Evolutionary conservation across 495 filamentous ascomycete genomes (phyloP), one percentile per base, ranked within the genome.

Genomic region (Hypoxylon rickii): DNA sequence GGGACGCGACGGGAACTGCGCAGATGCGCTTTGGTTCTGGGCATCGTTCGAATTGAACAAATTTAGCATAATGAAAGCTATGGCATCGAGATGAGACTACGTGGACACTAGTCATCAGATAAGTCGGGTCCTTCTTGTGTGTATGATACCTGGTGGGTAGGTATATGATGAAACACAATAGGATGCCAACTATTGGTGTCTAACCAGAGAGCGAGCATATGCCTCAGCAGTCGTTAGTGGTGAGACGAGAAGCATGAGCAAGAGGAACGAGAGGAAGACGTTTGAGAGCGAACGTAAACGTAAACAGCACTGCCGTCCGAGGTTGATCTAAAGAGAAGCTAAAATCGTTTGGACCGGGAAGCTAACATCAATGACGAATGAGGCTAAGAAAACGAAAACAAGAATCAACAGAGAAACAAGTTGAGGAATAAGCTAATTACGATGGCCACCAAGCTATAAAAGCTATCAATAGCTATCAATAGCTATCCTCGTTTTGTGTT

Each of bases 1-100:
- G 71, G 63, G 11, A 68, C 74, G 64, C 79, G 79, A 61, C 79
- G 79, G 51, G 74, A 77, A 18, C 70, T 74, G 58, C 64, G 67
- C 61, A 69, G 18, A 54, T 68, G 73, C 56, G 70, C 70, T 59
- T 58, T 73, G 61, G 73, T 71, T 45, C 58, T 73, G 61, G 69
- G 71, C 76, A 78, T 77, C 50, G 61, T 69, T 70, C 34, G 44
- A 33, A 24, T 44, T 3, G 15, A 15, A 55, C 40, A 44, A 33
- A 42, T 31, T 47, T 50, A 60, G 55, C 61, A 64, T 64, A 64
- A 47, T 64, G 55, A 41, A 59, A 55, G 32, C 42, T 44, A 51
- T 26, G 1, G 41, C 34, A 15, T 18, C 44, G 40, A 24, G 32
- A 44, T 48, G 18, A 44, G 20, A 16, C 8, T 18, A 34, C 11